These are phyloP conservation scores for Orychophragmus violaceus DNA, from an alignment of 345 rosid genomes.

Conservation along the genomic window DNA sequence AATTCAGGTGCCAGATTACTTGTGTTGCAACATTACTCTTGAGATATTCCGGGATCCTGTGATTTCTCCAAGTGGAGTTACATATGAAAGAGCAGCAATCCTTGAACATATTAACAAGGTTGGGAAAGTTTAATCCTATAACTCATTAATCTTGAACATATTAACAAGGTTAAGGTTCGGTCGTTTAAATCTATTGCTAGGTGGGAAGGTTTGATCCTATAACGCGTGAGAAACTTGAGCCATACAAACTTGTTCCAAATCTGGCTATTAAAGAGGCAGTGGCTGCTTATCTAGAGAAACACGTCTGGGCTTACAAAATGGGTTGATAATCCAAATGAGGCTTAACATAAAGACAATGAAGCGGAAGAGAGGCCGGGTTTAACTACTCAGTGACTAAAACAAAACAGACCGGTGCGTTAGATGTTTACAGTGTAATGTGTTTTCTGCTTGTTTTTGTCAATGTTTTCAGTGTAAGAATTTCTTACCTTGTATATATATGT, in stretches of 20 bases:
- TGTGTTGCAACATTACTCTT: constrained; percentile 85
- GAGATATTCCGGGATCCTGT: constrained; percentile 90
- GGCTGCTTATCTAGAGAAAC: constrained; percentile 58
- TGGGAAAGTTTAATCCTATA: too few relatives aligned
- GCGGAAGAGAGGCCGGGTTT: neutral
- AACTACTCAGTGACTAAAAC: neutral
- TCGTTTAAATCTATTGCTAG: constrained; percentile 29
- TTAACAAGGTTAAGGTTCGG: constrained; percentile 45
- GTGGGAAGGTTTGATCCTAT: constrained; percentile 89
- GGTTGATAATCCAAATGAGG: constrained; percentile 17
- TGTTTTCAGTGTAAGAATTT: constrained; percentile 7
- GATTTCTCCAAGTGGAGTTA: constrained; percentile 75
- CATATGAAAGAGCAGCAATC: constrained; percentile 84
- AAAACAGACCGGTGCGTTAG: neutral
- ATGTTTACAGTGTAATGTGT: neutral
- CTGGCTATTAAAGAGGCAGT: constrained; percentile 88
- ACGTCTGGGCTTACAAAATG: constrained; percentile 74
- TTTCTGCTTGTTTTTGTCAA: neutral
- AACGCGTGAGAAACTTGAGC: constrained; percentile 54
- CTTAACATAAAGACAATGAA: neutral
- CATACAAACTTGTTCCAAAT: constrained; percentile 58
- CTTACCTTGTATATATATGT: neutral
- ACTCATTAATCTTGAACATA: constrained; percentile 90
- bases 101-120: constrained; percentile 88
- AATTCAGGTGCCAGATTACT: constrained; percentile 94